phyloP scores from a whole-genome alignment of 768 basidiomycete species.

The Floccularia luteovirens region DNA sequence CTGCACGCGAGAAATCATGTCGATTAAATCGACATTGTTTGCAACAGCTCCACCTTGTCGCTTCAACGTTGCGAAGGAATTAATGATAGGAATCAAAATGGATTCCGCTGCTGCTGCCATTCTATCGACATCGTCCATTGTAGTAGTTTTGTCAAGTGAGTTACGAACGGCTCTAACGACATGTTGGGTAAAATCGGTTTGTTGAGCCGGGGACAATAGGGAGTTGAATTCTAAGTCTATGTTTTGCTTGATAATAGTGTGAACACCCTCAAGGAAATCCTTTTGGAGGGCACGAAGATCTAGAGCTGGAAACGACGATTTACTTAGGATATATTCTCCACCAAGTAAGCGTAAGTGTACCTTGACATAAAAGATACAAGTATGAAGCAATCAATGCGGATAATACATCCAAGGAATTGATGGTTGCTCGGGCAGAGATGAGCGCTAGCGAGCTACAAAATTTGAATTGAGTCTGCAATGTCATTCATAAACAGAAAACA shows the following conservation, averaged over 20 bases:
- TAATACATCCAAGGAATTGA: conserved; percentile 63
- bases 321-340: too few species aligned
- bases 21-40: too few species aligned
- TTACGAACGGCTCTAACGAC: conserved; percentile 34
- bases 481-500: conserved; percentile 1
- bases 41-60: too few species aligned
- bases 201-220: conserved; percentile 20
- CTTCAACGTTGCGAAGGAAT: conserved; percentile 36
- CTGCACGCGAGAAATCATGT: too few species aligned
- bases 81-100: conserved; percentile 38
- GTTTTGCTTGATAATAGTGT: conserved; percentile 41
- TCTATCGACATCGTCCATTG: conserved; percentile 62
- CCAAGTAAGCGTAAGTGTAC: too few species aligned
- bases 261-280: conserved; percentile 45
- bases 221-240: conserved; percentile 35
- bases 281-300: conserved; percentile 70
- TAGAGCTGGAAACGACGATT: conserved; percentile 52
- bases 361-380: conserved; percentile 67
- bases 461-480: conserved; percentile 1
- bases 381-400: conserved; percentile 64
- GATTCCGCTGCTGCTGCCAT: conserved; percentile 60
- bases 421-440: conserved; percentile 68
- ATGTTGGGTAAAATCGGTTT: conserved; percentile 20
- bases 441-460: conserved; percentile 46
- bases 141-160: conserved; percentile 58